phyloP scores from a whole-genome alignment of 1,284 basidiomycete genomes.

The Moesziomyces sp. region DNA sequence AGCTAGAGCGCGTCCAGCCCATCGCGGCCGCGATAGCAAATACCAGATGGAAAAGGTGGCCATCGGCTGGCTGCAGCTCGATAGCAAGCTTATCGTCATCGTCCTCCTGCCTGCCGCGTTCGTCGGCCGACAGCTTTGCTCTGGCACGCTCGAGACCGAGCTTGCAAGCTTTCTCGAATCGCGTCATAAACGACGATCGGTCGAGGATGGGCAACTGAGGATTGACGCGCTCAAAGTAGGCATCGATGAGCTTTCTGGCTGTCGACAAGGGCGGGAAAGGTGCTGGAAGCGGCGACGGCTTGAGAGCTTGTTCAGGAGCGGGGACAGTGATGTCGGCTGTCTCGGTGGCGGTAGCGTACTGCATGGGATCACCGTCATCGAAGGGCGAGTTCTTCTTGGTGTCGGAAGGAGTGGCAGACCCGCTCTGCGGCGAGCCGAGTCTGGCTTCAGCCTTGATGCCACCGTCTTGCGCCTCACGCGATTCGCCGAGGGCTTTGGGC shows the following conservation, averaged over 20 bases:
- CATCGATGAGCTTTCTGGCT: constrained; percentile 46
- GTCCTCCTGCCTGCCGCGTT: constrained; percentile 5
- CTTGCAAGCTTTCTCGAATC: constrained; percentile 42
- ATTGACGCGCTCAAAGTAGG: constrained; percentile 50
- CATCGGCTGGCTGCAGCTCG: constrained; percentile 47
- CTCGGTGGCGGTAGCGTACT: constrained; percentile 48
- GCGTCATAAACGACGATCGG: constrained; percentile 30
- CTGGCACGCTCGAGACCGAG: constrained; percentile 24
- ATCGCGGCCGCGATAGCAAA: constrained; percentile 51
- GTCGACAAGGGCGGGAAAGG: constrained; percentile 46
- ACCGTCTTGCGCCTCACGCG: constrained; percentile 3
- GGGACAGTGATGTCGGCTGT: constrained; percentile 49
- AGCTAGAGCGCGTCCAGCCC: constrained; percentile 44
- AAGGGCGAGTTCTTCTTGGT: constrained; percentile 45
- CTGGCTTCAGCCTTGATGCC: constrained; percentile 7
- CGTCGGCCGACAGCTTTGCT: constrained; percentile 22
- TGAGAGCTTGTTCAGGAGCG: constrained; percentile 40
- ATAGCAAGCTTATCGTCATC: constrained; percentile 39
- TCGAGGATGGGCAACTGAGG: constrained; percentile 48
- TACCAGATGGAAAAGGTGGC: constrained; percentile 51
- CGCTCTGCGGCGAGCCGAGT: constrained; percentile 25
- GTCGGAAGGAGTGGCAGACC: constrained; percentile 31
- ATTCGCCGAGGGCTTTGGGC: background rate
- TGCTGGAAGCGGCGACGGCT: constrained; percentile 40
- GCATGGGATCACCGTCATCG: constrained; percentile 48